Evolutionary conservation across 73 alveolate genomes (phyloP).

Genomic region (Tetrahymena thermophila): DNA sequence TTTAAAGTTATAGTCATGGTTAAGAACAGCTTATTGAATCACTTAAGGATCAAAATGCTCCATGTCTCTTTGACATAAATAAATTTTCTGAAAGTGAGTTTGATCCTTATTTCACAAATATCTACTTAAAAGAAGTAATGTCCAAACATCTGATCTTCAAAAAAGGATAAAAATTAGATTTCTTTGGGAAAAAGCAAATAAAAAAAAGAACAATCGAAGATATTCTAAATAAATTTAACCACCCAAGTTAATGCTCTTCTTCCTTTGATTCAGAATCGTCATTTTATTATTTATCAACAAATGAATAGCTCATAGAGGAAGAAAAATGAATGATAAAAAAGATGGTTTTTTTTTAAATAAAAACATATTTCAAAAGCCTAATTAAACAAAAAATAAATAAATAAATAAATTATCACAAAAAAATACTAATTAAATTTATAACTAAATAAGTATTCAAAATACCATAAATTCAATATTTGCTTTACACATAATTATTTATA

Average conservation of each 20-base stretch:
- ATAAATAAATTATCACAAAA: too few relatives aligned
- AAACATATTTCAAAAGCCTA: too few relatives aligned
- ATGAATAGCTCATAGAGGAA: neutral
- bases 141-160: neutral
- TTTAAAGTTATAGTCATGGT: neutral
- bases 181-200: neutral
- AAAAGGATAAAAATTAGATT: neutral
- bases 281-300: neutral
- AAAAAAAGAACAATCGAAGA: neutral
- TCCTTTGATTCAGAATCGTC: neutral
- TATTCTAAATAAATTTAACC: neutral
- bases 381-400: too few relatives aligned
- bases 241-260: neutral
- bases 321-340: neutral
- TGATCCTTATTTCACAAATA: neutral
- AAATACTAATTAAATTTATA: too few relatives aligned
- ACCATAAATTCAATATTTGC: too few relatives aligned
- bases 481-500: too few relatives aligned
- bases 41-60: neutral
- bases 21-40: neutral
- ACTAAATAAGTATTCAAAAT: too few relatives aligned
- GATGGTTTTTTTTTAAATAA: too few relatives aligned
- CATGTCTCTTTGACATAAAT: neutral
- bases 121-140: neutral
- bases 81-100: neutral